Evolutionary conservation across 2,329 filamentous ascomycete species (phyloP).

Genomic region (Xylaria sp.): DNA sequence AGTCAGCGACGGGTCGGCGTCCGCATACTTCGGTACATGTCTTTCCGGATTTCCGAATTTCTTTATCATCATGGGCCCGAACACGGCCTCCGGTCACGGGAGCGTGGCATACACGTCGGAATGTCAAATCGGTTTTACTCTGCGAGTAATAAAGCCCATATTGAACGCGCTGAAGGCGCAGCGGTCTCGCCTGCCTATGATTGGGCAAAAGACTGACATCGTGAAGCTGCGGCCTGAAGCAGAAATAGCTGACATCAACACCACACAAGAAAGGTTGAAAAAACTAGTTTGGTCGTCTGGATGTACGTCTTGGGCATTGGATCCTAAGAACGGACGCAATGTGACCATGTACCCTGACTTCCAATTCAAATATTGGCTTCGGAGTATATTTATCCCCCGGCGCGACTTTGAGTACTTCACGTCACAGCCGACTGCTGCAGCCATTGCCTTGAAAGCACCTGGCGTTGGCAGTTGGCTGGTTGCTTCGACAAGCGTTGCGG

Average conservation of each 20-base stretch:
- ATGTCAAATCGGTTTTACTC: conserved; percentile 23
- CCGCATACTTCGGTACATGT: conserved; percentile 23
- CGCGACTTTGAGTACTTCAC: conserved; percentile 18
- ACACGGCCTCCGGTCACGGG: conserved; percentile 21
- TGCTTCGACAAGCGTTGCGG: conserved; percentile 8
- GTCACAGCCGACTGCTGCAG: not conserved
- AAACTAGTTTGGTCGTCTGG: conserved; percentile 14
- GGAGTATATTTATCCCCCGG: conserved; percentile 20
- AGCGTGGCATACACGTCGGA: conserved; percentile 12
- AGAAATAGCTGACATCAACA: conserved; percentile 17
- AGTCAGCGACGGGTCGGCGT: conserved; percentile 16
- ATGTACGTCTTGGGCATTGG: conserved; percentile 19
- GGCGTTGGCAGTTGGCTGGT: conserved; percentile 7
- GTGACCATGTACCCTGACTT: conserved; percentile 25
- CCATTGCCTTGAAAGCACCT: not conserved
- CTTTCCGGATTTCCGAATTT: conserved; percentile 23
- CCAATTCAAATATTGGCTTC: conserved; percentile 23
- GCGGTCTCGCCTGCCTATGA: conserved; percentile 13
- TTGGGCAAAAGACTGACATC: conserved; percentile 14
- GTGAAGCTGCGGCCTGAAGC: conserved; percentile 17
- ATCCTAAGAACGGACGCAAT: conserved; percentile 12
- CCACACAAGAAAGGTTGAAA: conserved; percentile 10
- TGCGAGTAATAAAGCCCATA: conserved; percentile 23
- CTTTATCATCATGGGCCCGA: conserved; percentile 23
- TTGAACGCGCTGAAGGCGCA: conserved; percentile 19